Percentiles rank a stretch among this genome's conserved stretches.
These are phyloP conservation scores for Grosmannia huntii DNA, from an alignment of 2,329 filamentous ascomycete genomes.

Conservation along the genomic window DNA sequence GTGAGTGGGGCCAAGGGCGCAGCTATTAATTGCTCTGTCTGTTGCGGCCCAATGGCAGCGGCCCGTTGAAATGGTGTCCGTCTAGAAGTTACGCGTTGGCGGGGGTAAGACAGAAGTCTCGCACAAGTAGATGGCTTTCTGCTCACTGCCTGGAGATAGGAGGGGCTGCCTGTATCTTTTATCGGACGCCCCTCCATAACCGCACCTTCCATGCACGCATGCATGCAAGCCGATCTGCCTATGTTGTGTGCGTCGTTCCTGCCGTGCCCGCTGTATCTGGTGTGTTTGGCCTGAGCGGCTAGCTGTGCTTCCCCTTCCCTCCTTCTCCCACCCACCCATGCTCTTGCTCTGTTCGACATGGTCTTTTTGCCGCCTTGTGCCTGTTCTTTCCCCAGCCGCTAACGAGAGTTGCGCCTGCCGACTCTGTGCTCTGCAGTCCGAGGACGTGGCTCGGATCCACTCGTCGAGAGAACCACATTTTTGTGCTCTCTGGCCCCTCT, in stretches of 20 bases:
- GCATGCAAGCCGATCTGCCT: background rate
- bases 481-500: background rate
- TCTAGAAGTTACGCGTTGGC: background rate
- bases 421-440: background rate
- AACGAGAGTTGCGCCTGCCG: background rate
- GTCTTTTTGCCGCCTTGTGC: background rate
- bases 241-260: background rate
- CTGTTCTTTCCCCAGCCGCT: background rate
- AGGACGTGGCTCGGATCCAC: background rate
- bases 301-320: background rate
- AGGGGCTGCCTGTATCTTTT: background rate
- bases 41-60: background rate
- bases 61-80: background rate
- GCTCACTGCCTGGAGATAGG: background rate
- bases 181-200: background rate
- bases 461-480: background rate
- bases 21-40: background rate
- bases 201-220: background rate
- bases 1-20: background rate
- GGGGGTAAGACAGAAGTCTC: background rate
- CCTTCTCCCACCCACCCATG: background rate
- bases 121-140: background rate
- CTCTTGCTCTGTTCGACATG: background rate
- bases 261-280: background rate
- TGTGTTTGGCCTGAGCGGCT: background rate